phyloP scores from a whole-genome alignment of 768 basidiomycete genomes.

The Mrakia frigida region DNA sequence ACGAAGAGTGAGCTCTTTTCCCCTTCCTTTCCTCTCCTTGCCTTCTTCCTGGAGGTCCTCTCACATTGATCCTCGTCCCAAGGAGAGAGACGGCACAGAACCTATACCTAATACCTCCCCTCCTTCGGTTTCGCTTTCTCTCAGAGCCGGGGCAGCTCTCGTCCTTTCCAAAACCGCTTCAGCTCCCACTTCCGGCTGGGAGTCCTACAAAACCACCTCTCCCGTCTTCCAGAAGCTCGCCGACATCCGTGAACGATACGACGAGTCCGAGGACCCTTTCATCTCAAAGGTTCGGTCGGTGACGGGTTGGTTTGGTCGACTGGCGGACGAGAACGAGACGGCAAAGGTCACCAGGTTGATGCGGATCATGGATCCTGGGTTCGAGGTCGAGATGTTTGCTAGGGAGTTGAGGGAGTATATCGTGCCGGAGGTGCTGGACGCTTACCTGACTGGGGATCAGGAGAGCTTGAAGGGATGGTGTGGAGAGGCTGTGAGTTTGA shows the following conservation, averaged over 20 bases:
- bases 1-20: conserved; percentile 66
- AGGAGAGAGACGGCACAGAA: not conserved
- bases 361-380: conserved; percentile 79
- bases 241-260: conserved; percentile 63
- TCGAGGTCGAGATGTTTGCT: conserved; percentile 79
- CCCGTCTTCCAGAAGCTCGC: conserved; percentile 62
- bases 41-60: not conserved
- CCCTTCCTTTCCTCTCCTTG: not conserved
- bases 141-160: conserved; percentile 76
- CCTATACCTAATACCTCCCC: not conserved
- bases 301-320: conserved; percentile 72
- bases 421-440: conserved; percentile 94
- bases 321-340: conserved; percentile 93
- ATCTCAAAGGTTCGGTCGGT: conserved; percentile 73
- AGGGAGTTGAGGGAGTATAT: conserved; percentile 93
- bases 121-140: no score
- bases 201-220: conserved; percentile 69
- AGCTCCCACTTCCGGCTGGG: conserved; percentile 68
- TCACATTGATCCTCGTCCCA: not conserved
- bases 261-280: conserved; percentile 89
- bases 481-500: conserved; percentile 74
- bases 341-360: conserved; percentile 88
- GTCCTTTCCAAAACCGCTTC: conserved; percentile 73
- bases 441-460: conserved; percentile 83
- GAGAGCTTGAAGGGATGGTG: conserved; percentile 85